Evolutionary conservation across 805 yeast species (phyloP).

Genomic region (Lipomyces anomalus): DNA sequence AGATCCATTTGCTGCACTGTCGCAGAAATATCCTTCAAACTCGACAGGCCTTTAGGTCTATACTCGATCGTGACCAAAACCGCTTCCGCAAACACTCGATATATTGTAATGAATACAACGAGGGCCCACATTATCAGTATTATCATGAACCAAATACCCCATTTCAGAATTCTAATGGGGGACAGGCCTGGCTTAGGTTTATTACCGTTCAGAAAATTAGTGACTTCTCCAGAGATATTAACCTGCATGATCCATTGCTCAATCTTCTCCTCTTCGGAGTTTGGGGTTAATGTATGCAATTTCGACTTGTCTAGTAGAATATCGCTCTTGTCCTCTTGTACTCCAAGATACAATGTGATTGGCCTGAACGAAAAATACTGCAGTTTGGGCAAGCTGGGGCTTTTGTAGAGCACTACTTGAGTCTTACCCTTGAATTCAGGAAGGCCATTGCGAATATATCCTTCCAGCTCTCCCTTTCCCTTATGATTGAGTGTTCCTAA

Average conservation of each 20-base stretch:
- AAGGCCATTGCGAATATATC: neutral
- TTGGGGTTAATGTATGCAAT: constrained; percentile 21
- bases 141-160: constrained; percentile 12
- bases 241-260: constrained; percentile 32
- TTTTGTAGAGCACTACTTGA: constrained; percentile 51
- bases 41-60: constrained; percentile 19
- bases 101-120: constrained; percentile 23
- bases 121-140: constrained; percentile 16
- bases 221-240: constrained; percentile 35
- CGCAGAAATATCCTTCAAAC: constrained; percentile 44
- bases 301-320: constrained; percentile 24
- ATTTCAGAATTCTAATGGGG: neutral
- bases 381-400: constrained; percentile 65
- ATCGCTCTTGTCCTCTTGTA: constrained; percentile 23
- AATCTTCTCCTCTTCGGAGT: constrained; percentile 8
- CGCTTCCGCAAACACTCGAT: constrained; percentile 31
- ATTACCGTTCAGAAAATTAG: constrained; percentile 23
- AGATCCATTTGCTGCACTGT: constrained; percentile 75
- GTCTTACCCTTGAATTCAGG: constrained; percentile 2
- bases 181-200: constrained; percentile 8
- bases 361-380: constrained; percentile 77
- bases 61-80: constrained; percentile 32
- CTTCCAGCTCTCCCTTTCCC: neutral
- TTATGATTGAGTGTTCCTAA: constrained; percentile 15
- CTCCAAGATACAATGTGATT: constrained; percentile 52